A percentile compares a stretch with the other conserved stretches of the same genome.
Conservation (phyloP, 306 rosid genomes). For the Lablab purpureus region DNA sequence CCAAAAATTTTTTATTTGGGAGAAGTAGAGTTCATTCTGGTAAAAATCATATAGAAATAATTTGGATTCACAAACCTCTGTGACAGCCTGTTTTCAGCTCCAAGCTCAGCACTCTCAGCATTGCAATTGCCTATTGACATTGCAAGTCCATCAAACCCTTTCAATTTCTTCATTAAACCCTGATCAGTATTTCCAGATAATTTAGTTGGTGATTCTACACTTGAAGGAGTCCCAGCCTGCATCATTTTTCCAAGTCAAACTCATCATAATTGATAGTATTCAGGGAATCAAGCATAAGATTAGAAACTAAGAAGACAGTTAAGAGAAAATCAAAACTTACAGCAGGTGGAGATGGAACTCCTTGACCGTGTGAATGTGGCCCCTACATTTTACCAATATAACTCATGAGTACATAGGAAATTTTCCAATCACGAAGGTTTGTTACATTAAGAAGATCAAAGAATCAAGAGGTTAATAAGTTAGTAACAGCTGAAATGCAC, state of each 20-base stretch:
- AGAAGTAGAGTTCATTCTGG: conserved; percentile 10
- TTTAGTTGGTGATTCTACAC: conserved; percentile 76
- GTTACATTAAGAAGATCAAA: conserved; percentile 28
- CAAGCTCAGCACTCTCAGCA: conserved; percentile 68
- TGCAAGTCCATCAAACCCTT: conserved; percentile 91
- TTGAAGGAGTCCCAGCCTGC: conserved; percentile 73
- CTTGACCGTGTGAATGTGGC: conserved; percentile 73
- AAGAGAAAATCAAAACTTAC: conserved; percentile 60
- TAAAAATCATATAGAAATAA: conserved; percentile 8
- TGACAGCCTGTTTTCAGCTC: conserved; percentile 65
- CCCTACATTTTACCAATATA: conserved; percentile 58
- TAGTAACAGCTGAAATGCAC: conserved; percentile 21
- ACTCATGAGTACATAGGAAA: conserved; percentile 38
- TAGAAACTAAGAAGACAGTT: conserved; percentile 1
- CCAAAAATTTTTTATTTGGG: background rate
- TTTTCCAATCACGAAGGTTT: conserved; percentile 31
- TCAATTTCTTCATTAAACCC: conserved; percentile 78
- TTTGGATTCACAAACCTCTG: conserved; percentile 68
- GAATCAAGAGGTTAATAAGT: conserved; percentile 28
- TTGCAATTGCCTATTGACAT: conserved; percentile 90
- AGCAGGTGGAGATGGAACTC: conserved; percentile 72
- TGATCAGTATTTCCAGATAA: conserved; percentile 77
- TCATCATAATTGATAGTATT: conserved; percentile 26
- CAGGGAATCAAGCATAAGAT: background rate
- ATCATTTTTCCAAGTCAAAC: conserved; percentile 44